These are phyloP conservation scores for Xylariaceae sp. DNA, from an alignment of 2,329 filamentous ascomycete genomes.

Conservation along the genomic window DNA sequence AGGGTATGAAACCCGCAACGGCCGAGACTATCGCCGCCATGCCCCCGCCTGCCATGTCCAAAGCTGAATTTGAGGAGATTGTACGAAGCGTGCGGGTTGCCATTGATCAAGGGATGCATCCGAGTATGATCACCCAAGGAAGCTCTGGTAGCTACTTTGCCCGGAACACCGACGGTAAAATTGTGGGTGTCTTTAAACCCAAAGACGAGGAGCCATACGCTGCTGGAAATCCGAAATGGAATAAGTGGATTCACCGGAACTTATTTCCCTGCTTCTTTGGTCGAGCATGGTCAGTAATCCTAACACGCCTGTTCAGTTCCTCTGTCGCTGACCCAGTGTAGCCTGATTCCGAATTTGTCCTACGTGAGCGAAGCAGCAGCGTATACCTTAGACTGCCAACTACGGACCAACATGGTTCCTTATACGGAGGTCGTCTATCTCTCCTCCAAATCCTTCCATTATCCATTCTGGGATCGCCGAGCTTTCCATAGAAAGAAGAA, in stretches of 20 bases:
- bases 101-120: constrained; percentile 87
- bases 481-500: constrained; percentile 86
- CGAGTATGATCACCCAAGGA: constrained; percentile 93
- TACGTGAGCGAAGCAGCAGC: constrained; percentile 98
- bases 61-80: constrained; percentile 77
- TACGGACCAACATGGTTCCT: constrained; percentile 87
- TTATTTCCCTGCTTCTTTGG: constrained; percentile 97
- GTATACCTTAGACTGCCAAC: constrained; percentile 86
- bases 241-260: constrained; percentile 98
- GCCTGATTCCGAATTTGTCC: constrained; percentile 91
- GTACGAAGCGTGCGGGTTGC: constrained; percentile 87
- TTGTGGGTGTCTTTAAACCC: constrained; percentile 96
- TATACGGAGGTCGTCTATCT: constrained; percentile 94
- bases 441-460: constrained; percentile 95
- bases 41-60: constrained; percentile 65
- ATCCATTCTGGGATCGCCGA: constrained; percentile 93
- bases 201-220: constrained; percentile 99
- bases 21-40: constrained; percentile 64
- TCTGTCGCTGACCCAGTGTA: constrained; percentile 23
- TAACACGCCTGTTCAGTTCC: background rate
- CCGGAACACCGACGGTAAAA: constrained; percentile 83
- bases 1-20: constrained; percentile 77
- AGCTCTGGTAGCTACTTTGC: constrained; percentile 99
- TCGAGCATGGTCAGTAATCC: constrained; percentile 64
- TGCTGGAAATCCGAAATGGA: constrained; percentile 97